phyloP scores from a whole-genome alignment of 768 basidiomycete genomes.

The Botryobasidium botryosum region DNA sequence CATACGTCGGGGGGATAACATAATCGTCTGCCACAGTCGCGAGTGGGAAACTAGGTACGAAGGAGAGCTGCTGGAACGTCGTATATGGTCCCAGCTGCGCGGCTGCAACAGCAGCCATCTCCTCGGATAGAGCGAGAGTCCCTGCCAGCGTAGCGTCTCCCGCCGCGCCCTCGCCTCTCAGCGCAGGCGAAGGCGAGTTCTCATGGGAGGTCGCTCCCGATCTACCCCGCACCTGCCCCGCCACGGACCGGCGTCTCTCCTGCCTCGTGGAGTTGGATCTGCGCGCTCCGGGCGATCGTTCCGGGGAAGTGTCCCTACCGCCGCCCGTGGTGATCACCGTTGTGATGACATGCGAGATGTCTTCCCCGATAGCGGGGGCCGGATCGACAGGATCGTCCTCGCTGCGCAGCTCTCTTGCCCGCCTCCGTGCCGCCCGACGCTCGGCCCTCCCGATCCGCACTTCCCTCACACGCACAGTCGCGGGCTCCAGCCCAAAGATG shows the following conservation, averaged over 20 bases:
- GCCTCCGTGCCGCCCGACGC: conserved; percentile 63
- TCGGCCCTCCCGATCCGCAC: conserved; percentile 82
- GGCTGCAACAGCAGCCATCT: conserved; percentile 47
- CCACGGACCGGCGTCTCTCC: too few relatives aligned
- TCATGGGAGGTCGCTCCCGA: too few relatives aligned
- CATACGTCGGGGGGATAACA: conserved; percentile 81
- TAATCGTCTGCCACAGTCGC: conserved; percentile 80
- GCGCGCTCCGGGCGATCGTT: too few relatives aligned
- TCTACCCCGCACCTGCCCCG: too few relatives aligned
- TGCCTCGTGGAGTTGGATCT: too few relatives aligned
- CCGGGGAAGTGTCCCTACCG: neutral
- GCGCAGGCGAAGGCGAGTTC: too few relatives aligned
- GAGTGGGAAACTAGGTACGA: conserved; percentile 76
- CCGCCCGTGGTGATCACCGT: conserved; percentile 25
- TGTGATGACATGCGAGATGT: conserved; percentile 31
- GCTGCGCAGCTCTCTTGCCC: conserved; percentile 48
- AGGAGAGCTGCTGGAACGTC: conserved; percentile 79
- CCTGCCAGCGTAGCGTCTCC: too few relatives aligned
- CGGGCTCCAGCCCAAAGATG: conserved; percentile 82
- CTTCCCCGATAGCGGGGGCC: conserved; percentile 21
- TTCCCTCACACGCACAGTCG: conserved; percentile 86
- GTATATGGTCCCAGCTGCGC: conserved; percentile 71
- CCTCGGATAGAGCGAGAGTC: too few relatives aligned
- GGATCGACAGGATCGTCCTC: conserved; percentile 27
- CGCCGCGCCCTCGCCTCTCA: too few relatives aligned